Conservation (phyloP, 176 grass and related monocot species). For the Poa annua region DNA sequence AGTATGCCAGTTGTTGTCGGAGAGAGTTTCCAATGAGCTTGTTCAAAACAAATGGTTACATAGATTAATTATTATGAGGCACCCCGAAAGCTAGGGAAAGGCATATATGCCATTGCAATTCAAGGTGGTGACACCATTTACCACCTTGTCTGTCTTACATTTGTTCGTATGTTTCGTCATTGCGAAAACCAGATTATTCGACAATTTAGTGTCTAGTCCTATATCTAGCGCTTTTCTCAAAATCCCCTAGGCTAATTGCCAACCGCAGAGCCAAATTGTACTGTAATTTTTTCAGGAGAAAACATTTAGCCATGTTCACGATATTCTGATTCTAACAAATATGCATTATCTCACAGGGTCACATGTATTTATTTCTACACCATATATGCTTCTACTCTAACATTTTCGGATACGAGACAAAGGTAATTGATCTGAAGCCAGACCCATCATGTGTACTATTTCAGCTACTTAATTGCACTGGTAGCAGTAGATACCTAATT, state of each 20-base stretch:
- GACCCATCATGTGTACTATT: conserved; percentile 3
- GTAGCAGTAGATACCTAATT: background rate
- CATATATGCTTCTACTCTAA: conserved; percentile 98
- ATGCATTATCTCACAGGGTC: conserved; percentile 63
- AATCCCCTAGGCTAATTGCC: background rate
- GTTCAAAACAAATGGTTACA: background rate
- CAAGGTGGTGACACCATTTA: background rate
- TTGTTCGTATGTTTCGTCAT: conserved; percentile 25
- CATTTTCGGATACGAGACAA: conserved; percentile 97
- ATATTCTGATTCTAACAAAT: conserved; percentile 39
- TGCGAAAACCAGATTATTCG: conserved; percentile 12
- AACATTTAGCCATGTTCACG: conserved; percentile 35
- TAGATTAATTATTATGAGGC: background rate
- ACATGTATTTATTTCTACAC: conserved; percentile 98
- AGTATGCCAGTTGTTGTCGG: conserved; percentile 5
- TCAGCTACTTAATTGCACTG: conserved; percentile 25
- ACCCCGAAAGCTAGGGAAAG: background rate
- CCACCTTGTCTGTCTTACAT: conserved; percentile 1
- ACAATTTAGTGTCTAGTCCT: conserved; percentile 5
- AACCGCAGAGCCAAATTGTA: conserved; percentile 3
- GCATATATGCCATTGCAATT: background rate
- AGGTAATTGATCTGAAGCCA: conserved; percentile 60
- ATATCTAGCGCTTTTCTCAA: background rate
- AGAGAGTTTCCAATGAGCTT: conserved; percentile 1
- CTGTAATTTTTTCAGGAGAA: conserved; percentile 11